phyloP scores from a whole-genome alignment of 78 protist species.

The Isochrysis galbana region DNA sequence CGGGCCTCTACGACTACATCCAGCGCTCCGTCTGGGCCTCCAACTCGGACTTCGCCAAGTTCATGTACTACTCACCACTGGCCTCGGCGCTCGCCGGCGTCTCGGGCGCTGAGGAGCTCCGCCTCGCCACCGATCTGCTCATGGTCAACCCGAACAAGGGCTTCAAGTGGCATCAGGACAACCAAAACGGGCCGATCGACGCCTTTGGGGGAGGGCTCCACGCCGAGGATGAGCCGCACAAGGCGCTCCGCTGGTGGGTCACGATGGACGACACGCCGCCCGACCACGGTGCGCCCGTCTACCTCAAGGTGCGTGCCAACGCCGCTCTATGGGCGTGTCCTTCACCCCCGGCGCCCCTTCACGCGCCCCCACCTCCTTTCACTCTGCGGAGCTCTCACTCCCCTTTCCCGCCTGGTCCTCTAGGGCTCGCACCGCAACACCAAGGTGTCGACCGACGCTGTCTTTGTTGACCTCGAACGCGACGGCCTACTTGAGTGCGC shows the following conservation, averaged over 20 bases:
- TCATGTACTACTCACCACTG: conserved; percentile 27
- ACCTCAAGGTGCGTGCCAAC: neutral
- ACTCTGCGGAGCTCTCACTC: neutral
- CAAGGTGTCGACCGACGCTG: neutral
- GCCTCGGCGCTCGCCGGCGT: conserved; percentile 1
- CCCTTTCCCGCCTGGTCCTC: conserved; percentile 20
- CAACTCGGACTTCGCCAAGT: conserved; percentile 15
- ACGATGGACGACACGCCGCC: conserved; percentile 41
- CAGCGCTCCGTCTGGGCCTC: conserved; percentile 41
- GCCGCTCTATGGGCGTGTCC: neutral
- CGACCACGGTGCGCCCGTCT: conserved; percentile 38
- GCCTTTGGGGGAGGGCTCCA: conserved; percentile 29
- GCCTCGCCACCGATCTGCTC: conserved; percentile 44
- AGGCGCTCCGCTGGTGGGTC: conserved; percentile 46
- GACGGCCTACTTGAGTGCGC: conserved; percentile 18
- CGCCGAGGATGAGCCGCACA: neutral
- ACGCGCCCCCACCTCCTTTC: neutral
- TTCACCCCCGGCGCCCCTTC: too few species aligned
- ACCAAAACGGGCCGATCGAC: conserved; percentile 48
- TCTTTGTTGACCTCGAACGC: conserved; percentile 26
- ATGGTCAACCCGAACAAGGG: conserved; percentile 57
- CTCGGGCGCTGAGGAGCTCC: neutral
- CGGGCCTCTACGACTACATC: conserved; percentile 53
- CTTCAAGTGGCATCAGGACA: conserved; percentile 56
- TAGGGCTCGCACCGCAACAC: conserved; percentile 36